These are phyloP conservation scores for Russula emetica DNA, from an alignment of 768 basidiomycete genomes.

Conservation along the genomic window DNA sequence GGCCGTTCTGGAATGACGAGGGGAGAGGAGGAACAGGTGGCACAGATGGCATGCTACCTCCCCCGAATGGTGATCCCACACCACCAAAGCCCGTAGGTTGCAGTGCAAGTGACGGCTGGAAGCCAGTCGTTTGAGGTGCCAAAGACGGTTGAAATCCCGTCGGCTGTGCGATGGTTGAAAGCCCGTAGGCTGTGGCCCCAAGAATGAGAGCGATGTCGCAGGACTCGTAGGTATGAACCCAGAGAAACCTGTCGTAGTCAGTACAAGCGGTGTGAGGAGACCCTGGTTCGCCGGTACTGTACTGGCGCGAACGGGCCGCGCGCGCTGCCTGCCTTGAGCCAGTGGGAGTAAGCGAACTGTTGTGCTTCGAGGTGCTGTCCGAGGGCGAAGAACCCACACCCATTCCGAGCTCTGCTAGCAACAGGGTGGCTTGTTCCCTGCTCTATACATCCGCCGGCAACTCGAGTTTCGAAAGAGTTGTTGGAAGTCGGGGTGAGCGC, in stretches of 20 bases:
- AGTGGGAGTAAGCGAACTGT: conserved; percentile 48
- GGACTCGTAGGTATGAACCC: conserved; percentile 81
- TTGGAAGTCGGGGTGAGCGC: too few species aligned
- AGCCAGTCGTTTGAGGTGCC: conserved; percentile 29
- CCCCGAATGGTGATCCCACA: conserved; percentile 30
- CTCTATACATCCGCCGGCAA: too few species aligned
- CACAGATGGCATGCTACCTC: conserved; percentile 25
- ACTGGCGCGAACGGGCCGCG: conserved; percentile 69
- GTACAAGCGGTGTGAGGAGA: conserved; percentile 74
- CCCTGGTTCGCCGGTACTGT: conserved; percentile 76
- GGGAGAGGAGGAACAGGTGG: conserved; percentile 33
- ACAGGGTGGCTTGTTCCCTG: too few species aligned
- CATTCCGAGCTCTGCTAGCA: too few species aligned
- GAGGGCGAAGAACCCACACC: conserved; percentile 62
- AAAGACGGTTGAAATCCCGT: conserved; percentile 28
- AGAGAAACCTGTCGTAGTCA: conserved; percentile 77
- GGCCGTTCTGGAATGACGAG: conserved; percentile 34
- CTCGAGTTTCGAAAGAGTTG: too few species aligned
- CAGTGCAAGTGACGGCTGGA: conserved; percentile 18
- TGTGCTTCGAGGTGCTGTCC: conserved; percentile 63
- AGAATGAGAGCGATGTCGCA: conserved; percentile 38
- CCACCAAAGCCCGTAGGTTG: conserved; percentile 45
- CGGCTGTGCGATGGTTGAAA: conserved; percentile 28
- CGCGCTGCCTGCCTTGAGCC: conserved; percentile 37
- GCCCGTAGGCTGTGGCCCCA: conserved; percentile 7